Percentiles rank a stretch among this genome's conserved stretches.
Conservation (phyloP, 768 basidiomycete genomes). For the Inosperma sp. region DNA sequence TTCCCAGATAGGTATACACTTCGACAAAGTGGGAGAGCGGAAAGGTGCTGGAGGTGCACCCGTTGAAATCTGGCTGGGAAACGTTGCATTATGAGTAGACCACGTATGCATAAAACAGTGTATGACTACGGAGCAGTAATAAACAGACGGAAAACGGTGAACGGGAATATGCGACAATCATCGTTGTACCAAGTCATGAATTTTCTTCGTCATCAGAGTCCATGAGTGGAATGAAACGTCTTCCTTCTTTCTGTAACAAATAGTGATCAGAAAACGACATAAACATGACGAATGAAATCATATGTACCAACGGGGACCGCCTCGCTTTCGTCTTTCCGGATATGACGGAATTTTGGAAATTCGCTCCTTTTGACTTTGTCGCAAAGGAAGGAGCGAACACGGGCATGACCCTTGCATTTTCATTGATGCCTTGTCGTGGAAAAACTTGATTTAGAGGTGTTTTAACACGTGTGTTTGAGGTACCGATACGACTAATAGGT, state of each 20-base stretch:
- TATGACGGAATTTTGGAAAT: neutral
- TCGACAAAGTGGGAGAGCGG: constrained; percentile 52
- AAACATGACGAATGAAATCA: neutral
- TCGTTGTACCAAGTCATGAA: neutral
- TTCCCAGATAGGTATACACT: constrained; percentile 45
- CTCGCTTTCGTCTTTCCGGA: constrained; percentile 11
- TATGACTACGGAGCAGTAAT: neutral
- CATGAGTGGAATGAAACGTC: constrained; percentile 45
- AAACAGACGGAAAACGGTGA: neutral
- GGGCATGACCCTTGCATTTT: neutral
- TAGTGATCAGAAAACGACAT: neutral
- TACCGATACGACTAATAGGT: too few species aligned
- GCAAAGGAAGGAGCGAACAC: neutral
- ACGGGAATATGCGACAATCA: neutral
- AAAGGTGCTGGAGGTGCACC: constrained; percentile 58
- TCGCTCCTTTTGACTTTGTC: neutral
- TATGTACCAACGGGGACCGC: constrained; percentile 9
- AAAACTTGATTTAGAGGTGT: too few species aligned
- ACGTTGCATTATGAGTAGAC: neutral
- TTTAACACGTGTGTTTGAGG: too few species aligned
- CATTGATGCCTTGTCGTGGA: constrained; percentile 7
- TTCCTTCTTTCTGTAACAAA: constrained; percentile 36
- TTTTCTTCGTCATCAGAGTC: constrained; percentile 42
- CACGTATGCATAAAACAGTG: neutral
- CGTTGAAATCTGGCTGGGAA: constrained; percentile 69